Base-by-base conservation (phyloP, 2,329 filamentous ascomycete species). In the Teratosphaeria pseudoeucalypti region DNA sequence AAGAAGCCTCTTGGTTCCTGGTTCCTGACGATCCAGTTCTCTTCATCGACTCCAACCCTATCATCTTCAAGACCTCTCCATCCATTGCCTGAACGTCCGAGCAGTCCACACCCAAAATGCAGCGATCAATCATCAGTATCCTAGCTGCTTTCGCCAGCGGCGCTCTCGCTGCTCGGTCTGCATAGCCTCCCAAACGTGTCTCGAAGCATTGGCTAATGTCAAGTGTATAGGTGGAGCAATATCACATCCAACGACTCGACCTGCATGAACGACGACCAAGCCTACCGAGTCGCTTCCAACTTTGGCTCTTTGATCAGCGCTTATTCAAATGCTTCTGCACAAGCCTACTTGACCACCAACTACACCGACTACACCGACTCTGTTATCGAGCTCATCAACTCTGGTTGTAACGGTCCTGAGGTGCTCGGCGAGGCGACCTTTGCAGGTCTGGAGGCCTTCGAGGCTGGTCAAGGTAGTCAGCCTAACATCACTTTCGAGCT, bases 331-430 rank as follows among this genome's bases (percentile, higher is more conserved):
- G 58, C 39, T 19, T 34, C 62, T 11, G 65, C 64, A 39, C 55
- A 64, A 6, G 54, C 57, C 6, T 57, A 59, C 23, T 60, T 71
- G 52, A 62, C 63, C 53, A 54, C 53, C 34, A 65, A 69, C 62
- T 70, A 69, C 58, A 59, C 43, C 52, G 69, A 70, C 63, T 69
- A 70, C 60, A 68, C 68, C 49, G 68, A 70, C 62, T 63, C 61
- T 56, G 68, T 69, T 55, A 69, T 66, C 62, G 63, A 63, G 23
- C 64, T 72, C 56, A 69, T 72, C 64, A 66, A 70, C 64, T 63
- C 59, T 29, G 67, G 67, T 58, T 67, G 65, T 61, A 57, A 62
- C 54, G 55, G 63, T 54, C 66, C 60, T 19, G 56, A 60, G 23
- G 39, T 59, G 19, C 68, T 70, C 55, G 65, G 64, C 19, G 39